These are phyloP conservation scores for Pulveroboletus sp. DNA, from an alignment of 768 basidiomycete species.

Conservation along the genomic window DNA sequence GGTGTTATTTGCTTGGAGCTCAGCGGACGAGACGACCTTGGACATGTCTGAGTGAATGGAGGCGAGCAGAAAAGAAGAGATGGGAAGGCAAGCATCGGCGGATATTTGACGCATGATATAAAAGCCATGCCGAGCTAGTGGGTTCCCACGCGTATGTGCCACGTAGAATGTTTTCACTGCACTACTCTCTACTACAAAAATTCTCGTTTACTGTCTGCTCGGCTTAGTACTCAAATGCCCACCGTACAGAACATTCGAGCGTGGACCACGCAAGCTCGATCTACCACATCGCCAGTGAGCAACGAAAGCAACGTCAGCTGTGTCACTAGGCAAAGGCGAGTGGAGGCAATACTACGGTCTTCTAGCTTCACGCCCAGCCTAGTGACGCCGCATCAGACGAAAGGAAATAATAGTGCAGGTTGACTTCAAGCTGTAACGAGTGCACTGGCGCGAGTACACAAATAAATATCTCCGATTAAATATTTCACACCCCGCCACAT, in stretches of 20 bases:
- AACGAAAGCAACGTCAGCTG: conserved; percentile 71
- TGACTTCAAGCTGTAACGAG: too few relatives aligned
- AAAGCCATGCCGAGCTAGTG: conserved; percentile 20
- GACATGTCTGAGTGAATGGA: conserved; percentile 27
- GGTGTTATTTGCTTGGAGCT: conserved; percentile 73
- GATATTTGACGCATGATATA: conserved; percentile 6
- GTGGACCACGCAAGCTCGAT: conserved; percentile 64
- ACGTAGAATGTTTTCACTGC: too few relatives aligned
- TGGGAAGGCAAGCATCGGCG: conserved; percentile 1
- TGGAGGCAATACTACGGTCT: too few relatives aligned
- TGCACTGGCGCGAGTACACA: too few relatives aligned
- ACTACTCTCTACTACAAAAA: background rate
- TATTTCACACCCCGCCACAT: conserved; percentile 18
- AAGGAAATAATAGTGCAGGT: too few relatives aligned
- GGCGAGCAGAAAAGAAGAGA: conserved; percentile 7
- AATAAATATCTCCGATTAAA: conserved; percentile 28
- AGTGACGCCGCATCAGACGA: too few relatives aligned
- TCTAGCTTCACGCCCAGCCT: too few relatives aligned
- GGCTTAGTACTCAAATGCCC: conserved; percentile 82
- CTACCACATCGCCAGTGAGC: conserved; percentile 77
- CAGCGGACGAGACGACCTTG: conserved; percentile 65
- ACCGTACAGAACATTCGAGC: conserved; percentile 62
- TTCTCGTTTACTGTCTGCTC: conserved; percentile 39
- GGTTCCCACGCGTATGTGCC: conserved; percentile 27
- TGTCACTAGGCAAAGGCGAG: conserved; percentile 77